Evolutionary conservation across 495 filamentous ascomycete genomes (phyloP), one percentile per base, ranked within the genome.

Genomic region (Neurospora sublineolata): DNA sequence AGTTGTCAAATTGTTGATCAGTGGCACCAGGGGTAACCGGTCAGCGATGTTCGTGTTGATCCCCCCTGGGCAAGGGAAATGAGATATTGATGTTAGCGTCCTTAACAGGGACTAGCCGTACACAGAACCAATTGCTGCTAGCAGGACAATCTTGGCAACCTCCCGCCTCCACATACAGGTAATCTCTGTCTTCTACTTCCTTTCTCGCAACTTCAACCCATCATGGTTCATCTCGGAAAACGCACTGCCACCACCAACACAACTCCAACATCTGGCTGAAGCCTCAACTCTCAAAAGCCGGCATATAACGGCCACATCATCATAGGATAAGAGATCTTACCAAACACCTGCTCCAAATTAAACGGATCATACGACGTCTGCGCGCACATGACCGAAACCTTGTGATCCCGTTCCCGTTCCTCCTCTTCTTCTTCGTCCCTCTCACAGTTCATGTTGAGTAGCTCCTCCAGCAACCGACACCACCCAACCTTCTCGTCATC

Each of bases 401-500:
- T 33, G 9, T 60, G 23, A 27, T 9, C 6, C 27, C 52, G 33
- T 36, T 3, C 27, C 14, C 52, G 6, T 64, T 60, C 12, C 5
- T 12, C 20, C 1, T 16, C 46, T 16, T 27, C 41, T 44, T 46
- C 52, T 30, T 64, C 27, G 52, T 60, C 68, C 14, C 36, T 64
- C 20, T 46, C 7, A 73, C 16, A 60, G 52, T 12, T 30, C 1
- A 4, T 30, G 52, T 67, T 69, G 10, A 72, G 42, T 60, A 30
- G 10, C 14, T 23, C 39, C 20, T 38, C 37, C 41, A 72, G 18
- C 14, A 18, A 36, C 70, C 38, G 69, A 60, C 68, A 73, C 70
- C 72, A 76, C 23, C 33, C 30, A 7, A 72, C 12, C 69, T 64
- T 58, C 67, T 67, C 37, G 10, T 69, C 67, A 27, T 69, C 70